These are phyloP conservation scores for Taphrina sp. DNA, from an alignment of 1,139 yeast species.

Conservation along the genomic window DNA sequence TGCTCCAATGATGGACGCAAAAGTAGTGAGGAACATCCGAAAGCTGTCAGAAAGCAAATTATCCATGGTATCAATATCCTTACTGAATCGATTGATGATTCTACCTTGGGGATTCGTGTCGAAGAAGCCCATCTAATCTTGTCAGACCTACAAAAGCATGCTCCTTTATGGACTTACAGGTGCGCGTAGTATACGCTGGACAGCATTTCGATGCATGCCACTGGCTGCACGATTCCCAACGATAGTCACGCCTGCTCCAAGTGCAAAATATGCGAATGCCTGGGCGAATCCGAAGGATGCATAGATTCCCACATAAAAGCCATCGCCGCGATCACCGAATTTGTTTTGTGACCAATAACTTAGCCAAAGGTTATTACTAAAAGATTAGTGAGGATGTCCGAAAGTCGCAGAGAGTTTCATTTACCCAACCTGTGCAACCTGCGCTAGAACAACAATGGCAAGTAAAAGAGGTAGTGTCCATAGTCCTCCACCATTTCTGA, in stretches of 20 bases:
- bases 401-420: too few species aligned
- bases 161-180: conserved; percentile 49
- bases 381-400: too few species aligned
- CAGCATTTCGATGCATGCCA: conserved; percentile 51
- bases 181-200: conserved; percentile 64
- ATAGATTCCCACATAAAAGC: conserved; percentile 71
- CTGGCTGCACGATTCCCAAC: conserved; percentile 49
- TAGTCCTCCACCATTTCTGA: conserved; percentile 58
- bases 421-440: conserved; percentile 56
- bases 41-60: conserved; percentile 53
- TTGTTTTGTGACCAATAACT: conserved; percentile 74
- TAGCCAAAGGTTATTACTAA: conserved; percentile 71
- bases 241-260: conserved; percentile 43
- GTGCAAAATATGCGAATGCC: conserved; percentile 42
- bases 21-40: conserved; percentile 52
- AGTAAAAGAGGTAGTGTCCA: conserved; percentile 50
- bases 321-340: conserved; percentile 50
- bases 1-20: conserved; percentile 61
- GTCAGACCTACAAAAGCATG: not conserved
- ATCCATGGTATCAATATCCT: conserved; percentile 67
- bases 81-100: conserved; percentile 67
- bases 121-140: conserved; percentile 59
- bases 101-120: conserved; percentile 73
- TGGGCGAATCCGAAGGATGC: conserved; percentile 52
- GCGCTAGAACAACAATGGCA: conserved; percentile 49